Percentiles rank a stretch among this genome's conserved stretches.
Conservation (phyloP, 1,139 yeast species). For the Pichia sp. region DNA sequence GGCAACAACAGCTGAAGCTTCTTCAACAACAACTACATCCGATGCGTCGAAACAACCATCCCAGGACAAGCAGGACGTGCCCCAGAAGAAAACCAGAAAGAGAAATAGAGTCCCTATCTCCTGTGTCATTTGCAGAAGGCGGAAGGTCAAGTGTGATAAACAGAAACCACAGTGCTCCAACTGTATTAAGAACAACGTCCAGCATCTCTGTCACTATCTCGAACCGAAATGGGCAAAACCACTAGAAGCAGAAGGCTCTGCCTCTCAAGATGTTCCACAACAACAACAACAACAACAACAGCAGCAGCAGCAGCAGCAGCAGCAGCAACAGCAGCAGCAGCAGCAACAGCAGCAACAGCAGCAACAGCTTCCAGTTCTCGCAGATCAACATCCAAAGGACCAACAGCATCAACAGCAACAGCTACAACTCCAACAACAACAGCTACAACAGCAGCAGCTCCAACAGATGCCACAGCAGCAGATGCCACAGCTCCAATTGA, state of each 20-base stretch:
- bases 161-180: conserved; percentile 69
- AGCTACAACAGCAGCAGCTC: no score
- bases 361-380: no score
- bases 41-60: not conserved
- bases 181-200: conserved; percentile 70
- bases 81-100: conserved; percentile 31
- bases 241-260: conserved; percentile 16
- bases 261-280: not conserved
- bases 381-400: no score
- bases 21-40: not conserved
- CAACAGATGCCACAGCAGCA: no score
- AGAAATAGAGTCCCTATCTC: conserved; percentile 46
- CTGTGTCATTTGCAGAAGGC: conserved; percentile 46
- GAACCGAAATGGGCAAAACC: conserved; percentile 55
- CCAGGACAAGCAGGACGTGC: not conserved
- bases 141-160: conserved; percentile 60
- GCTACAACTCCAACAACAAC: no score
- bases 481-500: no score
- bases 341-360: no score
- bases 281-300: no score
- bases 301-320: no score
- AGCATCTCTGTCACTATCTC: conserved; percentile 69
- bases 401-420: no score
- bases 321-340: no score
- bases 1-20: not conserved